These are phyloP conservation scores for Musa acuminata DNA, from an alignment of 176 grass and related monocot genomes.

Conservation along the genomic window DNA sequence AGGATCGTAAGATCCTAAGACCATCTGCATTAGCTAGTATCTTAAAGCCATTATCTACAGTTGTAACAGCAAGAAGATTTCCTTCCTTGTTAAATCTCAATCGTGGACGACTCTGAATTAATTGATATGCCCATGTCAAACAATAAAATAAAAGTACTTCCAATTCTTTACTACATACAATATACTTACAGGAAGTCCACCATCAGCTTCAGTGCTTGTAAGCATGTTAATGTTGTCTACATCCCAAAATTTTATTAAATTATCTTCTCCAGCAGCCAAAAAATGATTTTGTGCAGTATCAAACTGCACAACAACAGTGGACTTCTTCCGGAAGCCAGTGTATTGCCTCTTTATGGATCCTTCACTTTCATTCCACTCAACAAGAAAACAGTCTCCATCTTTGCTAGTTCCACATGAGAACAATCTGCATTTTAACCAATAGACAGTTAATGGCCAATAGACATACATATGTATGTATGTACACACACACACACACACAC, in stretches of 20 bases:
- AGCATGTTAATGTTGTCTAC: conserved; percentile 81
- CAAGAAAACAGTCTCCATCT: conserved; percentile 81
- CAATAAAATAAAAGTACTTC: background rate
- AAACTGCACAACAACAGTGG: conserved; percentile 70
- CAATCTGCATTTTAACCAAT: conserved; percentile 39
- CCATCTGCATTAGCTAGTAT: conserved; percentile 91
- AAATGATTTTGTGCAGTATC: conserved; percentile 92
- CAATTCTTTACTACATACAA: no score
- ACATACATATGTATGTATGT: no score
- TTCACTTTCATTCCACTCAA: conserved; percentile 99
- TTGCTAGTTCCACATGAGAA: conserved; percentile 98
- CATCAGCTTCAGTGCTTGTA: conserved; percentile 62
- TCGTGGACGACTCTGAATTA: conserved; percentile 53
- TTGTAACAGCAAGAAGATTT: conserved; percentile 93
- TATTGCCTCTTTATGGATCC: conserved; percentile 89
- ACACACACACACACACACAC: no score
- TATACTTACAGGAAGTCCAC: conserved; percentile 65
- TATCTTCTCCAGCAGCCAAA: conserved; percentile 94
- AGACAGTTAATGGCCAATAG: no score
- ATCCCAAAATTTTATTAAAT: conserved; percentile 95
- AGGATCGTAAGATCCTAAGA: conserved; percentile 49
- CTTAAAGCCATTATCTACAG: conserved; percentile 78
- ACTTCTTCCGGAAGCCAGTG: conserved; percentile 73
- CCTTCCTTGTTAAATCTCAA: conserved; percentile 97
- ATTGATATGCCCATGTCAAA: conserved; percentile 16